Evolutionary conservation across 2,329 filamentous ascomycete genomes (phyloP).

Genomic region (Alternaria sp.): DNA sequence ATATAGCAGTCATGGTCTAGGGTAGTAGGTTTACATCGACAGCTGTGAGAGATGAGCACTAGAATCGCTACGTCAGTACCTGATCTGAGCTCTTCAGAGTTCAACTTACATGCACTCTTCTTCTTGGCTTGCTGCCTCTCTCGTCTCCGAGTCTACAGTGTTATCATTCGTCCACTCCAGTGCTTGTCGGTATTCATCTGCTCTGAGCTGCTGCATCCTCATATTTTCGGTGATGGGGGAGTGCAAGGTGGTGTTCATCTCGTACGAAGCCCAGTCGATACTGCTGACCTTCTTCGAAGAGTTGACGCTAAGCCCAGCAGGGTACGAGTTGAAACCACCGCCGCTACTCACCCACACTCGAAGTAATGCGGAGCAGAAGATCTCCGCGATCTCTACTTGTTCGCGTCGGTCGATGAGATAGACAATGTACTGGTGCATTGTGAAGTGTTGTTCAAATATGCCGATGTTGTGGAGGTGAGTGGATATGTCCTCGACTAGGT

Average conservation of each 20-base stretch:
- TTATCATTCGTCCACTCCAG: slow-evolving; percentile 17
- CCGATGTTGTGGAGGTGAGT: slow-evolving; percentile 11
- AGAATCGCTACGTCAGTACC: neutral
- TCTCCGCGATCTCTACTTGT: slow-evolving; percentile 37
- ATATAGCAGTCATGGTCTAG: neutral
- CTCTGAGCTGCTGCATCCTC: slow-evolving; percentile 15
- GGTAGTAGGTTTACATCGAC: neutral
- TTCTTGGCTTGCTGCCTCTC: neutral
- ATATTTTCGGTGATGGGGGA: slow-evolving; percentile 20
- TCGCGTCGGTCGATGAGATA: slow-evolving; percentile 32
- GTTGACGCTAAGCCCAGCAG: slow-evolving; percentile 32
- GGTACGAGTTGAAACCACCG: slow-evolving; percentile 38
- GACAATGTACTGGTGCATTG: slow-evolving; percentile 36
- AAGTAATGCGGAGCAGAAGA: slow-evolving; percentile 36
- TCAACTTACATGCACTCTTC: neutral
- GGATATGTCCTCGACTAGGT: slow-evolving; percentile 38
- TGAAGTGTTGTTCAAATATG: slow-evolving; percentile 21
- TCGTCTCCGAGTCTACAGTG: neutral
- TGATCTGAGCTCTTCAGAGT: too few species aligned
- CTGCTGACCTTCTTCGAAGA: slow-evolving; percentile 19
- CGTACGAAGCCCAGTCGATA: slow-evolving; percentile 22
- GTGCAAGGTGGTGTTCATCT: slow-evolving; percentile 11
- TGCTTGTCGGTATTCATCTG: slow-evolving; percentile 26
- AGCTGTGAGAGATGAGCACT: neutral
- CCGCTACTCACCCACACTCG: slow-evolving; percentile 36